Evolutionary conservation across 192 early-diverging fungal genomes (phyloP), one percentile per base, ranked within the genome.

Genomic region (Polychytrium aggregatum): DNA sequence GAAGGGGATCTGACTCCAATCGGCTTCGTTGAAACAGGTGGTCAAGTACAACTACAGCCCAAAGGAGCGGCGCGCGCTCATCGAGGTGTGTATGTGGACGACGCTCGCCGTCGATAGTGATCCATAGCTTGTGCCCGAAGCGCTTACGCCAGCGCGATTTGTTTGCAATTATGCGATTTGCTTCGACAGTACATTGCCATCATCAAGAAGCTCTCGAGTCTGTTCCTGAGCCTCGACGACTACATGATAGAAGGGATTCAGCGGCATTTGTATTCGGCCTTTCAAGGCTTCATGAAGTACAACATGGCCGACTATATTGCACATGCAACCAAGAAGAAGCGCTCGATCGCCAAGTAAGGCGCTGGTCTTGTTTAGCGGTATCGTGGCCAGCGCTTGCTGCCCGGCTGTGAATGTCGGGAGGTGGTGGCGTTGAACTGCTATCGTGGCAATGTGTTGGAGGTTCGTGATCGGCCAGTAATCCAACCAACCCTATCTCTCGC

Each of bases 21-120:
- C n/a, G n/a, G n/a, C n/a, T n/a, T n/a, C n/a, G n/a, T n/a, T n/a
- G n/a, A n/a, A n/a, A n/a, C n/a, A 65, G 69, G 72, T 57, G 0
- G 59, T 76, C 26, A 47, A 56, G 29, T 71, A 53, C 45, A 78
- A 78, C 47, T 72, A 70, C 52, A 50, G 42, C 18, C 30, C 16
- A 9, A 56, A 66, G 28, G 73, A 76, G 27, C 67, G 65, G 44
- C 24, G 34, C 16, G 59, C 57, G 13, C 42, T 78, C 11, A 57
- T 76, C 33, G 62, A 73, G 57, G 68, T 68, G 43, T 29, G 18
- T 17, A 13, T 16, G 31, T 4, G 1, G 21, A 11, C 33, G n/a
- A 30, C n/a, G 17, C n/a, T n/a, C n/a, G n/a, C n/a, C n/a, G n/a
- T n/a, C n/a, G n/a, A n/a, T n/a, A n/a, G n/a, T n/a, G n/a, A n/a